Base-by-base conservation (phyloP, 2,329 filamentous ascomycete species). In the Penicillium sp. region DNA sequence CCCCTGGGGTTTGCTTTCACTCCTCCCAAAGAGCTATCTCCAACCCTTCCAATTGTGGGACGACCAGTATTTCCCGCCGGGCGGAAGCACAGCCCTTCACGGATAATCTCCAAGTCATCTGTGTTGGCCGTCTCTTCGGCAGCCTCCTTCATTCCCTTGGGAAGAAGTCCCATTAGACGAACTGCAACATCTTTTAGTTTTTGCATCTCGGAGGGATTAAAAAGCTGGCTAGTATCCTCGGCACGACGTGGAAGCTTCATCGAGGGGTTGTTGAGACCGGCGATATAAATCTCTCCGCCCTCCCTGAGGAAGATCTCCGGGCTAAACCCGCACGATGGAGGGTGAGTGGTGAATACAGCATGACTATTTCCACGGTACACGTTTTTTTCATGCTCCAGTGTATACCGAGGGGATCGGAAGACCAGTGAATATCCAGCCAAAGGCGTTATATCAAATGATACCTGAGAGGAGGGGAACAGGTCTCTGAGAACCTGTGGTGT, bases 381-480 rank as follows among this genome's bases (percentile, higher is more conserved):
- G 5, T 61, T 62, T 5, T 51, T 59, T 49, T 74, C 71, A 9
- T 69, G 66, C 8, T 67, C 61, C 13, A 63, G 47, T 3, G 64
- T 73, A 58, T 57, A 77, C 72, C 79, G 76, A 1, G 86, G 84
- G 6, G 83, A 85, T 55, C 77, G 81, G 5, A 92, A 72, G 3
- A 92, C 81, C 9, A 93, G 73, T 18, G 87, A 90, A 72, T 92
- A 86, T 0, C 89, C 90, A 0, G 88, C 87, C 5, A 92, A 75
- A 18, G 83, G 79, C 3, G 77, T 75, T 40, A 91, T 77, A 0
- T 85, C 83, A 22, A 92, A 74, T 11, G 75, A 69, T 2, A 80
- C 66, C 3, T 65, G 66, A 1, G 86, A 80, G 0, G 71, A 65
- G 0, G 84, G 84, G 66, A 93, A 92, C 16, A 93, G 80, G 0